A percentile compares a stretch with the other conserved stretches of the same genome.
Conservation (phyloP, 176 grass and related monocot genomes). For the Oryza glaberrima region DNA sequence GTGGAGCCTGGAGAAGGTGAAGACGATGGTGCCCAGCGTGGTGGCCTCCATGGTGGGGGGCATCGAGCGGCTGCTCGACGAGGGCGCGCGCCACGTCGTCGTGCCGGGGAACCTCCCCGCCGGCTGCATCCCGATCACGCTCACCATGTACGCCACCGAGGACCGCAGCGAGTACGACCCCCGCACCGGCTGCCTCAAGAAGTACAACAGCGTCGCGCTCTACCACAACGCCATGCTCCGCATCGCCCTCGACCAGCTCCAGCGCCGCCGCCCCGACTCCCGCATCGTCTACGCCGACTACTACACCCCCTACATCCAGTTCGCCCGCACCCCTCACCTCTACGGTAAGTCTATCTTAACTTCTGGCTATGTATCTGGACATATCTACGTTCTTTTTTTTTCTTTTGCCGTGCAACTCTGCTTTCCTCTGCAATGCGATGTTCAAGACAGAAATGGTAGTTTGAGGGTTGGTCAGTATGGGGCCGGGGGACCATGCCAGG, state of each 20-base stretch:
- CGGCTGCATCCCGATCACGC: conserved; percentile 72
- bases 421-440: background rate
- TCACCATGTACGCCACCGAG: conserved; percentile 61
- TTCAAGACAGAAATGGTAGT: background rate
- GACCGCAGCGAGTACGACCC: conserved; percentile 57
- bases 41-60: conserved; percentile 51
- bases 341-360: conserved; percentile 53
- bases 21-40: conserved; percentile 55
- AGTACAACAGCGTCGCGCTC: conserved; percentile 56
- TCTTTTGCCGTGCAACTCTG: too few relatives aligned
- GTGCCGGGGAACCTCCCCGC: conserved; percentile 75
- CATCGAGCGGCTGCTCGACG: conserved; percentile 52
- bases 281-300: conserved; percentile 81
- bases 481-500: background rate
- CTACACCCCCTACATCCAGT: conserved; percentile 63
- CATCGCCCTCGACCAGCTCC: conserved; percentile 51
- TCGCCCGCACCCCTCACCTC: conserved; percentile 54
- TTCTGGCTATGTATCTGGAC: too few relatives aligned
- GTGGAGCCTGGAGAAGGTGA: conserved; percentile 58
- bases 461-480: background rate
- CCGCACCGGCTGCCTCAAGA: conserved; percentile 70
- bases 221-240: conserved; percentile 77
- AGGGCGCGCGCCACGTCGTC: conserved; percentile 70
- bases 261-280: conserved; percentile 44
- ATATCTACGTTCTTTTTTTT: too few relatives aligned